Percentiles rank a stretch among this genome's conserved stretches.
phyloP scores from a whole-genome alignment of 2,329 filamentous ascomycete species.

The Amylocarpus encephaloides region DNA sequence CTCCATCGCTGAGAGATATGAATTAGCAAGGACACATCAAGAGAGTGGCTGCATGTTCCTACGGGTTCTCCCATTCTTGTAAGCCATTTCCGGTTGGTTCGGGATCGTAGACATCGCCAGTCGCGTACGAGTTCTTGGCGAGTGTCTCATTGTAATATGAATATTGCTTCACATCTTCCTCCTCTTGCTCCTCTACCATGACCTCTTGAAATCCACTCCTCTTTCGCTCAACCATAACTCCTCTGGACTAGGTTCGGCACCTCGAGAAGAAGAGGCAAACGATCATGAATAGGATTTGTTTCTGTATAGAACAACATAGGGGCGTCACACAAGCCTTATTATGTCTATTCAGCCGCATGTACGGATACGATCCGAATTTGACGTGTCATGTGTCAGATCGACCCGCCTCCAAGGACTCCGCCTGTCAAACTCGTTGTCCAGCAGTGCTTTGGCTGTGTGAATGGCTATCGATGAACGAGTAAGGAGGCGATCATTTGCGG shows the following conservation, averaged over 20 bases:
- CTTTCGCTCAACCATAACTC: too few relatives aligned
- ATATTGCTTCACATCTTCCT: slow-evolving; percentile 1
- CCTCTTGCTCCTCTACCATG: background rate
- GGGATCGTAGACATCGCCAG: slow-evolving; percentile 11
- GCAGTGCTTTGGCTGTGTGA: too few relatives aligned
- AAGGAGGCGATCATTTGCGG: too few relatives aligned
- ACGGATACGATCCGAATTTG: too few relatives aligned
- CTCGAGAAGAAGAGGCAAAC: background rate
- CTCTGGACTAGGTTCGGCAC: background rate
- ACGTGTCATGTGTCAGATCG: too few relatives aligned
- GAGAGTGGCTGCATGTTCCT: background rate
- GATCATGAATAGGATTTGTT: background rate
- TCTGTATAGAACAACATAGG: too few relatives aligned
- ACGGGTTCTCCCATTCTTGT: slow-evolving; percentile 10
- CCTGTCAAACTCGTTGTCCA: too few relatives aligned
- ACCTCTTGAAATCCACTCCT: background rate
- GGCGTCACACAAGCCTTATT: too few relatives aligned
- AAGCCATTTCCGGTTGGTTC: background rate
- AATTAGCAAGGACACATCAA: background rate
- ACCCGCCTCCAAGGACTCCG: too few relatives aligned
- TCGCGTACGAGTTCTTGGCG: slow-evolving; percentile 5
- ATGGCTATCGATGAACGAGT: too few relatives aligned
- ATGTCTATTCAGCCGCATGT: too few relatives aligned
- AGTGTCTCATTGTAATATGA: slow-evolving; percentile 7
- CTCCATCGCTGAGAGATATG: background rate